Conservation (phyloP, 371 early-diverging fungal genomes). For the Paraphysoderma sedebokerense region DNA sequence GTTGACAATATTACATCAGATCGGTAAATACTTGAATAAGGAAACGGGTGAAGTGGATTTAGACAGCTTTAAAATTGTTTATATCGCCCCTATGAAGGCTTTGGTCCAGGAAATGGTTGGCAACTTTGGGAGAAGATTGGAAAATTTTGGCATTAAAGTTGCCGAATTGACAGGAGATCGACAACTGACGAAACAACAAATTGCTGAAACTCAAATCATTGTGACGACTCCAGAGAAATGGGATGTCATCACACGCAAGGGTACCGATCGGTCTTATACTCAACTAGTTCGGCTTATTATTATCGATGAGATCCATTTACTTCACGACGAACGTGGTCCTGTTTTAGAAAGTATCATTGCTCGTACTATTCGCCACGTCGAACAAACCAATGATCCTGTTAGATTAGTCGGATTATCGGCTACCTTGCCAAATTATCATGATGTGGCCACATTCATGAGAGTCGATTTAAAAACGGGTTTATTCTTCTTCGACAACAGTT, state of each 20-base stretch:
- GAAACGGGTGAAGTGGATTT: slow-evolving; percentile 55
- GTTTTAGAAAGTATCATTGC: slow-evolving; percentile 94
- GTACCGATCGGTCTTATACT: slow-evolving; percentile 81
- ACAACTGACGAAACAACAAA: slow-evolving; percentile 84
- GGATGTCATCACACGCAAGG: slow-evolving; percentile 97
- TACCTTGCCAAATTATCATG: slow-evolving; percentile 97
- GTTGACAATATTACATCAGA: slow-evolving; percentile 78
- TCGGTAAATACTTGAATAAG: slow-evolving; percentile 56
- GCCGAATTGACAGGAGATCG: slow-evolving; percentile 98
- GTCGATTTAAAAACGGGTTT: slow-evolving; percentile 59
- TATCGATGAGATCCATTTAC: slow-evolving; percentile 98
- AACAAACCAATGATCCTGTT: slow-evolving; percentile 74
- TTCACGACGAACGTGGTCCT: slow-evolving; percentile 98
- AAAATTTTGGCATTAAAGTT: slow-evolving; percentile 65
- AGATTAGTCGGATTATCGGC: slow-evolving; percentile 96
- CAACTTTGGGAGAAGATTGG: slow-evolving; percentile 66
- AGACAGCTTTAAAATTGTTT: slow-evolving; percentile 90
- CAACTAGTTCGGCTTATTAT: slow-evolving; percentile 84
- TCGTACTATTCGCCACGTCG: slow-evolving; percentile 77
- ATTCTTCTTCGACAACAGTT: slow-evolving; percentile 86
- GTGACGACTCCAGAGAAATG: slow-evolving; percentile 99
- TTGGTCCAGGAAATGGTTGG: slow-evolving; percentile 95
- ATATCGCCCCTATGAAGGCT: slow-evolving; percentile 99
- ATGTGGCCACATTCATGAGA: slow-evolving; percentile 92
- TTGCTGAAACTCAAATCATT: slow-evolving; percentile 89